phyloP scores from a whole-genome alignment of 441 rosid species.

The Adansonia grandidieri region DNA sequence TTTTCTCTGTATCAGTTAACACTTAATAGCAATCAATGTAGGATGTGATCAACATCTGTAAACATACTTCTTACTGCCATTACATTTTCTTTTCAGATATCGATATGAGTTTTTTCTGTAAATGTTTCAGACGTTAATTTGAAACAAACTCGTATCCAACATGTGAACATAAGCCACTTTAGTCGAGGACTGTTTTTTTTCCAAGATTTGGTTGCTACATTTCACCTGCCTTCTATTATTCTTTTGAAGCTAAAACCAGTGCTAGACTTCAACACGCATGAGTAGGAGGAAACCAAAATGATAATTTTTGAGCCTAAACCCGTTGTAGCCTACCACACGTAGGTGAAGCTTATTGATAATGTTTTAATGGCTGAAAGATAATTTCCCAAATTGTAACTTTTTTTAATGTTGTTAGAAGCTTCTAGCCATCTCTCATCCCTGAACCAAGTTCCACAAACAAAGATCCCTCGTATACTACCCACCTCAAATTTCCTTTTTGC shows the following conservation, averaged over 20 bases:
- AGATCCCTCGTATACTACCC: neutral
- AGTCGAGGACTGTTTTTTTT: too few relatives aligned
- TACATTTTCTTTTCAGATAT: too few relatives aligned
- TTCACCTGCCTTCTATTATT: too few relatives aligned
- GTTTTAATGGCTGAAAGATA: neutral
- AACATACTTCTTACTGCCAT: too few relatives aligned
- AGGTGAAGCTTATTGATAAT: neutral
- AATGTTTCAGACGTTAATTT: too few relatives aligned
- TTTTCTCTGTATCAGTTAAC: neutral
- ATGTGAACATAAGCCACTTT: too few relatives aligned
- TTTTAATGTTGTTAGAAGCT: neutral
- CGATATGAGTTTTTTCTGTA: too few relatives aligned
- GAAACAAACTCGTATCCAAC: too few relatives aligned
- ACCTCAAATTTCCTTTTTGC: too few relatives aligned
- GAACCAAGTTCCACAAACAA: neutral
- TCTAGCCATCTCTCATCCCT: neutral
- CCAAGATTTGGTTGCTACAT: too few relatives aligned
- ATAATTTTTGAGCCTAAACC: neutral
- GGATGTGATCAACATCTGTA: too few relatives aligned
- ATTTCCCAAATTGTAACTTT: neutral
- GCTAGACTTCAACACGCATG: neutral
- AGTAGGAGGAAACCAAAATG: neutral
- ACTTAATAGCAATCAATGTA: too few relatives aligned
- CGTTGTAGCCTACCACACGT: neutral
- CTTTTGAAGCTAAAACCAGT: neutral